These are phyloP conservation scores for Capsicum chinense DNA, from an alignment of 257 asterid genomes.

Conservation along the genomic window DNA sequence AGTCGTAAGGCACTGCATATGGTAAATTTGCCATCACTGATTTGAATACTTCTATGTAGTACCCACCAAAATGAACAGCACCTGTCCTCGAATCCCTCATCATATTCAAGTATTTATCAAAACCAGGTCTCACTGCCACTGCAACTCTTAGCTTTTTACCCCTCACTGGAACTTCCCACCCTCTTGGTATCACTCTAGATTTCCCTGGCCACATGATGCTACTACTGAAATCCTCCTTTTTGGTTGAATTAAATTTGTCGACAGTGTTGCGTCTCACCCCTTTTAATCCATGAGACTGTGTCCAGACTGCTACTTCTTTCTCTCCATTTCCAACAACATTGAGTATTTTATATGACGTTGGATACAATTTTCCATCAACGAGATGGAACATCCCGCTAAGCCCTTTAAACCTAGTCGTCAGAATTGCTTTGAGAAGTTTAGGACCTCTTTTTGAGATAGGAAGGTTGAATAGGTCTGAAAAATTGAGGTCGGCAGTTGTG, in stretches of 20 bases:
- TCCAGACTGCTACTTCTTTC: constrained; percentile 18
- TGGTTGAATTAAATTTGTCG: neutral
- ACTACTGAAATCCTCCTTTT: neutral
- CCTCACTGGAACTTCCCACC: constrained; percentile 19
- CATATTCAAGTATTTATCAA: neutral
- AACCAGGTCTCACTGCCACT: constrained; percentile 19
- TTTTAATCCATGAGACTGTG: constrained; percentile 8
- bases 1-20: neutral
- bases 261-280: neutral
- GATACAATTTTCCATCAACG: neutral
- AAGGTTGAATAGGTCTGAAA: constrained; percentile 19
- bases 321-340: constrained; percentile 24
- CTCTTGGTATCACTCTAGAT: constrained; percentile 19
- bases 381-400: constrained; percentile 42
- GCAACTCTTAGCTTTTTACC: constrained; percentile 12
- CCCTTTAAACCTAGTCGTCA: constrained; percentile 37
- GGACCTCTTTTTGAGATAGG: constrained; percentile 20
- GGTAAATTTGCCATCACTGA: constrained; percentile 18
- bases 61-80: constrained; percentile 21
- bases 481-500: neutral
- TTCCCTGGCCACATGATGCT: constrained; percentile 20
- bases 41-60: neutral
- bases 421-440: constrained; percentile 39
- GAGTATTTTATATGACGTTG: neutral
- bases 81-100: neutral